These are phyloP conservation scores for Mortierella polycephala DNA, from an alignment of 371 early-diverging fungal genomes.

Conservation along the genomic window DNA sequence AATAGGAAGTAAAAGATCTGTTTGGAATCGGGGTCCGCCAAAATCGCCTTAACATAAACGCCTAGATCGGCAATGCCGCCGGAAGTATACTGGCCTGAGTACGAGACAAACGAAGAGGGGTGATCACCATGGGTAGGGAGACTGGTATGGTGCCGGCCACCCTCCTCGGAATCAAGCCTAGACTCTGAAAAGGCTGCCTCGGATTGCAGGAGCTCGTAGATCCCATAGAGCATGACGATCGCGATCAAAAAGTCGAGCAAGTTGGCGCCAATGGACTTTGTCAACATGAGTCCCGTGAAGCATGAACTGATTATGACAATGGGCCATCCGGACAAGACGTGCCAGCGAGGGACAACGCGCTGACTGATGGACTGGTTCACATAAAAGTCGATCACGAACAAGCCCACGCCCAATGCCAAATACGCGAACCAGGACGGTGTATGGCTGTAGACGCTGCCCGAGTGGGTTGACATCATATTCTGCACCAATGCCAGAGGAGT, in stretches of 20 bases:
- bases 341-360: slow-evolving; percentile 42
- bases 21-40: slow-evolving; percentile 79
- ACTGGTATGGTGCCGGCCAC: slow-evolving; percentile 21
- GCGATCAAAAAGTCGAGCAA: slow-evolving; percentile 49
- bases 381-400: slow-evolving; percentile 53
- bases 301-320: slow-evolving; percentile 40
- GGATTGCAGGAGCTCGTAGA: slow-evolving; percentile 42
- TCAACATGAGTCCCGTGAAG: slow-evolving; percentile 41
- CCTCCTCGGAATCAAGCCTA: slow-evolving; percentile 36
- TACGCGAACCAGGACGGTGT: slow-evolving; percentile 38
- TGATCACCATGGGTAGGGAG: slow-evolving; percentile 44
- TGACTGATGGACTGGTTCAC: slow-evolving; percentile 51
- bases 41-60: slow-evolving; percentile 63
- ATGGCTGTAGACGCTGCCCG: slow-evolving; percentile 21
- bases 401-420: slow-evolving; percentile 33
- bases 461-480: slow-evolving; percentile 10
- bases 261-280: slow-evolving; percentile 50
- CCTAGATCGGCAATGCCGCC: slow-evolving; percentile 40
- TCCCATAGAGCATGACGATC: slow-evolving; percentile 48
- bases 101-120: slow-evolving; percentile 1
- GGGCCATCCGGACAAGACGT: slow-evolving; percentile 52
- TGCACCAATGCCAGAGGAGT: slow-evolving; percentile 49
- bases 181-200: slow-evolving; percentile 32
- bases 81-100: slow-evolving; percentile 15
- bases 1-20: slow-evolving; percentile 93